phyloP scores from a whole-genome alignment of 495 filamentous ascomycete genomes.

The Penicillium cosmopolitanum region DNA sequence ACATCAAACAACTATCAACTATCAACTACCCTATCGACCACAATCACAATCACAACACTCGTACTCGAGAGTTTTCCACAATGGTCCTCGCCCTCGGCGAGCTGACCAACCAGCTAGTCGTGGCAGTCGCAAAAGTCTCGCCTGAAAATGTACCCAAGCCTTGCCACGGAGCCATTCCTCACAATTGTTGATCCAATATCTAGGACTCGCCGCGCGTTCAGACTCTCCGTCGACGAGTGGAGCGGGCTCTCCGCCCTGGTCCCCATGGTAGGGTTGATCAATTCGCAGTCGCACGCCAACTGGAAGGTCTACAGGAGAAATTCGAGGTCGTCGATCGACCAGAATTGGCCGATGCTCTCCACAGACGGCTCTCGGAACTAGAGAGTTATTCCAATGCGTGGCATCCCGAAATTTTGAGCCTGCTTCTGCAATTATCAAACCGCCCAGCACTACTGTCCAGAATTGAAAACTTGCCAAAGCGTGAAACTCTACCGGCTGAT shows the following conservation, averaged over 20 bases:
- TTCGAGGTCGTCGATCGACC: slow-evolving; percentile 80
- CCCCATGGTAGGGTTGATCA: slow-evolving; percentile 79
- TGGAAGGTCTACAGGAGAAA: slow-evolving; percentile 86
- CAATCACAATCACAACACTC: neutral
- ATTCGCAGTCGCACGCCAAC: slow-evolving; percentile 74
- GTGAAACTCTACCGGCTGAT: slow-evolving; percentile 43
- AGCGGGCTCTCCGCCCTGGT: slow-evolving; percentile 49
- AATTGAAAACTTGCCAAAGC: slow-evolving; percentile 59
- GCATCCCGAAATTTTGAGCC: slow-evolving; percentile 77
- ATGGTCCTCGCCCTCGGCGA: slow-evolving; percentile 54
- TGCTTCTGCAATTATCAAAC: slow-evolving; percentile 82
- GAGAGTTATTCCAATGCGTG: slow-evolving; percentile 55
- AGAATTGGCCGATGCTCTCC: slow-evolving; percentile 76
- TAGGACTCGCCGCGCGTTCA: slow-evolving; percentile 37
- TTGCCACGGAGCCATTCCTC: neutral
- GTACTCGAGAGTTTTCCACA: slow-evolving; percentile 8
- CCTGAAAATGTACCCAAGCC: slow-evolving; percentile 31
- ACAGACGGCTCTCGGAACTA: slow-evolving; percentile 63
- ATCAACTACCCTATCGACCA: slow-evolving; percentile 2
- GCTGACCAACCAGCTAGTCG: slow-evolving; percentile 44
- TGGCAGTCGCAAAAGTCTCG: slow-evolving; percentile 29
- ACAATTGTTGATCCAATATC: slow-evolving; percentile 45
- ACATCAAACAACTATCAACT: neutral
- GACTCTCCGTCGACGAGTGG: slow-evolving; percentile 33
- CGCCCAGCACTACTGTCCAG: slow-evolving; percentile 72